Conservation (phyloP, 2,329 filamentous ascomycete genomes). For the Endocalyx cinctus region DNA sequence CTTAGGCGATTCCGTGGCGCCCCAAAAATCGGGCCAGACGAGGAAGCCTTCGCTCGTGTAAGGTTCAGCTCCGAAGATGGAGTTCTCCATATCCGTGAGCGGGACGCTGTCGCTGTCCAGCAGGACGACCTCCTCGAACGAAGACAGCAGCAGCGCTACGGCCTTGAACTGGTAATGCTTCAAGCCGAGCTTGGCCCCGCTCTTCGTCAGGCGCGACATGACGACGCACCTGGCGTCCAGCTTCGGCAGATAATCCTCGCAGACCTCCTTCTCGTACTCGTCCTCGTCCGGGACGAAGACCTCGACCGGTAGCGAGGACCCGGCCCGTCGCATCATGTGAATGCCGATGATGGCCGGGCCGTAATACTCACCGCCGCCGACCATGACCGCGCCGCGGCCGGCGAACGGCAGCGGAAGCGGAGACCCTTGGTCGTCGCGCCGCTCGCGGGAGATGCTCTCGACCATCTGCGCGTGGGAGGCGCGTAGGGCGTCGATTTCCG, state of each 20-base stretch:
- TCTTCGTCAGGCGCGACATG: slow-evolving; percentile 34
- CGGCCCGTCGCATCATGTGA: slow-evolving; percentile 34
- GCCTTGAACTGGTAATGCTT: slow-evolving; percentile 42
- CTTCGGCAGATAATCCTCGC: slow-evolving; percentile 30
- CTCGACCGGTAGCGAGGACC: slow-evolving; percentile 34
- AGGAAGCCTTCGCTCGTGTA: slow-evolving; percentile 37
- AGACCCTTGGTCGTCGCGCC: neutral
- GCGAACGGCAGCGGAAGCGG: slow-evolving; percentile 1
- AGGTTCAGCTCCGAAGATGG: slow-evolving; percentile 34
- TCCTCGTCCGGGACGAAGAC: slow-evolving; percentile 32
- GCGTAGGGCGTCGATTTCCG: neutral
- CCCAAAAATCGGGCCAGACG: slow-evolving; percentile 45
- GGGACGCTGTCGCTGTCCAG: slow-evolving; percentile 12
- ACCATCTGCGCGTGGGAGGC: neutral
- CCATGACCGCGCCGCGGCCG: slow-evolving; percentile 8
- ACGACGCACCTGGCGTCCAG: slow-evolving; percentile 36
- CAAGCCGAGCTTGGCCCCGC: slow-evolving; percentile 28
- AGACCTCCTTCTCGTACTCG: slow-evolving; percentile 33
- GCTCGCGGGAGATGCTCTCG: neutral
- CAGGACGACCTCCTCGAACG: slow-evolving; percentile 29
- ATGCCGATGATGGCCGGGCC: slow-evolving; percentile 34
- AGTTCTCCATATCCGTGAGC: slow-evolving; percentile 25
- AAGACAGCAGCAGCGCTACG: slow-evolving; percentile 44
- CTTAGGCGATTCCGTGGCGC: slow-evolving; percentile 29
- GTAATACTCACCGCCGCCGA: slow-evolving; percentile 23